phyloP scores from a whole-genome alignment of 192 early-diverging fungal species.

The Linnemannia elongata region DNA sequence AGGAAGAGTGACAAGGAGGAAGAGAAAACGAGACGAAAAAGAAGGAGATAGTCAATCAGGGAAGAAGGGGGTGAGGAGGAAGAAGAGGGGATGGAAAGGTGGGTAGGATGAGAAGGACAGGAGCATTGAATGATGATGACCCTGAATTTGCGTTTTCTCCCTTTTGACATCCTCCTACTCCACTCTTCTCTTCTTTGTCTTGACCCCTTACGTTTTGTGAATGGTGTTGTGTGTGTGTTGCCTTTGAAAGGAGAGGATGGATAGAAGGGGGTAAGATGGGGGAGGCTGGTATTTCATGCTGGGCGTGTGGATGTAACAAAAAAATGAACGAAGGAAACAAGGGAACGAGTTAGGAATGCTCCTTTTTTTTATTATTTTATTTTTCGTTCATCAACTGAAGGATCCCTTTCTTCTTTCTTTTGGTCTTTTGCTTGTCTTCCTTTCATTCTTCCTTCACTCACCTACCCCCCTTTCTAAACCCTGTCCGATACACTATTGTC shows the following conservation, averaged over 20 bases:
- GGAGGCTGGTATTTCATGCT: not conserved
- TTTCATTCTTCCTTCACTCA: not conserved
- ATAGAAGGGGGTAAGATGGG: not conserved
- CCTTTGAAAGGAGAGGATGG: not conserved
- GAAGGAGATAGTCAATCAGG: not conserved
- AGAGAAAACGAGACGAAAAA: not conserved
- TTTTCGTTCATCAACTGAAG: conserved; percentile 2
- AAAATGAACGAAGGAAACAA: not conserved
- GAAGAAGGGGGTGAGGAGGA: not conserved
- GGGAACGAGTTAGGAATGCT: not conserved
- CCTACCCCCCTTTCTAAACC: not conserved
- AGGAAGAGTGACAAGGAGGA: not conserved
- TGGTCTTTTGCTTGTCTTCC: not conserved
- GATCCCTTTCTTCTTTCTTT: not conserved
- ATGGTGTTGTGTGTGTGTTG: not conserved
- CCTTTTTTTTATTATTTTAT: conserved; percentile 10
- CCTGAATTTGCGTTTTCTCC: conserved; percentile 2
- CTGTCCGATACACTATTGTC: not conserved
- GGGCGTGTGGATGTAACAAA: not conserved
- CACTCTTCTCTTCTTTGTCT: not conserved
- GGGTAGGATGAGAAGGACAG: not conserved
- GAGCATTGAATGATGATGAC: not conserved
- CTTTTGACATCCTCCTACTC: not conserved
- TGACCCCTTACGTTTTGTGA: not conserved
- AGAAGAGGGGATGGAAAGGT: not conserved